Evolutionary conservation across 179 eudicot species (phyloP), one percentile per base, ranked within the genome.

Genomic region (Pouteria campechiana): DNA sequence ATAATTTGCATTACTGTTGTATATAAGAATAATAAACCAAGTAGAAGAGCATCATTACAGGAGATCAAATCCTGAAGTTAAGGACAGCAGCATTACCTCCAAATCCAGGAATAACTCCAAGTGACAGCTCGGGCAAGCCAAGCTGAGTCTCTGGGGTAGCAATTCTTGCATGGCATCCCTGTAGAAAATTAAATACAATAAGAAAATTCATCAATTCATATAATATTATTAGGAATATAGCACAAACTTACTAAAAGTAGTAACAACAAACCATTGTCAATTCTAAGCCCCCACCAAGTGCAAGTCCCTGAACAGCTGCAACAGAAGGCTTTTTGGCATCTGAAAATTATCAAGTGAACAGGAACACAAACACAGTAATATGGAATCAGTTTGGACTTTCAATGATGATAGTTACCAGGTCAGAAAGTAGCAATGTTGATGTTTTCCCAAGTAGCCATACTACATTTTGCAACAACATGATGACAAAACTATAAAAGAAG

Each of bases 221-320:
- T n/a, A n/a, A n/a, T 17, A 23, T 33, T 17, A n/a, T n/a, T n/a
- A n/a, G n/a, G n/a, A n/a, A n/a, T n/a, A n/a, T n/a, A n/a, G n/a
- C n/a, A n/a, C n/a, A n/a, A n/a, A n/a, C n/a, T n/a, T n/a, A n/a
- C n/a, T n/a, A n/a, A n/a, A n/a, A 15, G 11, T 2, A 19, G 35
- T 5, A 44, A 17, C 47, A 28, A 70, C 95, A 37, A 64, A 89
- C 97, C 97, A 89, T 32, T 37, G 94, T 81, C 42, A 89, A 22
- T 62, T 89, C 97, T 59, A 89, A 68, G 60, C 95, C 97, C 58
- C 95, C 97, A 46, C 97, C 97, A 39, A 89, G 88, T 48, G 95
- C 97, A 60, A 84, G 81, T 45, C 97, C 95, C 69, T 69, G 65
- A 37, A 89, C 52, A 41, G 95, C 97, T 68, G 97, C 97, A 69